These are phyloP conservation scores for Pontederia paniculata DNA, from an alignment of 176 grass and related monocot genomes.

Conservation along the genomic window DNA sequence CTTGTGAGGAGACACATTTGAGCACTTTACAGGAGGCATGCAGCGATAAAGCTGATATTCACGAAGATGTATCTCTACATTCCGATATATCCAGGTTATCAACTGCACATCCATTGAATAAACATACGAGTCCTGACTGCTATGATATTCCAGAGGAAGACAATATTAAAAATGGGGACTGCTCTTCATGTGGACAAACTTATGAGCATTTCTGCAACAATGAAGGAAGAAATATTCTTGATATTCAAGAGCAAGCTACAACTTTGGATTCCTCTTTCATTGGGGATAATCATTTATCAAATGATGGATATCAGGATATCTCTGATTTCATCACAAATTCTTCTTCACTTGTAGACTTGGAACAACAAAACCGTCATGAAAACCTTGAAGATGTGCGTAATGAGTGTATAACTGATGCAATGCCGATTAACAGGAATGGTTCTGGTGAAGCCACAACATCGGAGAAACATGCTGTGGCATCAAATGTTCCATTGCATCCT, in stretches of 20 bases:
- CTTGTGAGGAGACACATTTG: slow-evolving; percentile 28
- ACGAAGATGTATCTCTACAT: slow-evolving; percentile 23
- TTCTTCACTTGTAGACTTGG: not conserved
- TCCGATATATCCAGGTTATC: slow-evolving; percentile 13
- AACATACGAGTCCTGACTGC: not conserved
- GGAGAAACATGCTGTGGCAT: slow-evolving; percentile 38
- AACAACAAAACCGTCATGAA: not conserved
- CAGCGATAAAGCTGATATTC: slow-evolving; percentile 21
- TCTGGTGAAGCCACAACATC: slow-evolving; percentile 42
- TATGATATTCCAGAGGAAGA: too few relatives aligned
- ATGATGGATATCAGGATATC: slow-evolving; percentile 10
- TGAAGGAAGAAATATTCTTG: not conserved
- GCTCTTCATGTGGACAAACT: not conserved
- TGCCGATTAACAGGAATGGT: slow-evolving; percentile 24
- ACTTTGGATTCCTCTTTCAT: not conserved
- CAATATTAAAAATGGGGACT: not conserved
- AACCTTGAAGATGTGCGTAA: slow-evolving; percentile 32
- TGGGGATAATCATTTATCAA: not conserved
- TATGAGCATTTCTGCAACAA: not conserved
- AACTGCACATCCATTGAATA: slow-evolving; percentile 13
- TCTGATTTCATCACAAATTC: not conserved
- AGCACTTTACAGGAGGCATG: slow-evolving; percentile 26
- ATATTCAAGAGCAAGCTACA: not conserved
- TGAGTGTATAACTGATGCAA: slow-evolving; percentile 30
- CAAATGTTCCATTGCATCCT: slow-evolving; percentile 31